Evolutionary conservation across 768 basidiomycete species (phyloP).

Genomic region (Suillus hirtellus): DNA sequence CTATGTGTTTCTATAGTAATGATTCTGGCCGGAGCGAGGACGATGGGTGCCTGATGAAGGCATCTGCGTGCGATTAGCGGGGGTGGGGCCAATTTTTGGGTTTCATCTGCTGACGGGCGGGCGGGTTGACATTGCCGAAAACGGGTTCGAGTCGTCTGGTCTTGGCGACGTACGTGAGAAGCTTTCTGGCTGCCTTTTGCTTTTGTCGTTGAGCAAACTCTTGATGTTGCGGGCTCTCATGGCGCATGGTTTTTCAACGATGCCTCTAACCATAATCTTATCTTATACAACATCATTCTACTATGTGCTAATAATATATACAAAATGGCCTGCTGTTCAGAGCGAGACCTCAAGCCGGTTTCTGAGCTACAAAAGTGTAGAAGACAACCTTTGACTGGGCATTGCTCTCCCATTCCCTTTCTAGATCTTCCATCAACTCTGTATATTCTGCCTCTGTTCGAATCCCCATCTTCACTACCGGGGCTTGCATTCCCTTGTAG

Average conservation of each 20-base stretch:
- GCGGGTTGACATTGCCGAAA: too few relatives aligned
- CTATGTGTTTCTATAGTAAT: too few relatives aligned
- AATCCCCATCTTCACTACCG: constrained; percentile 4
- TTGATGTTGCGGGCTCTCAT: neutral
- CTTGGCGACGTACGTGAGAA: too few relatives aligned
- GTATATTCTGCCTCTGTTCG: neutral
- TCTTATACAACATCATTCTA: neutral
- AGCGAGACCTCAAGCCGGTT: neutral
- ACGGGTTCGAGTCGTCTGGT: too few relatives aligned
- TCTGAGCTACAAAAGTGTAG: neutral
- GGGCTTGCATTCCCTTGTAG: neutral
- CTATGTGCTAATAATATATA: neutral
- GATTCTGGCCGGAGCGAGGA: too few relatives aligned
- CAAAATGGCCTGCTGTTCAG: neutral
- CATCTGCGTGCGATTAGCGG: too few relatives aligned
- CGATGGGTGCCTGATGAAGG: too few relatives aligned
- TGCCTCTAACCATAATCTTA: neutral
- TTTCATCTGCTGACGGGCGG: too few relatives aligned
- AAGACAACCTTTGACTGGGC: neutral
- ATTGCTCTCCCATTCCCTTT: constrained; percentile 2
- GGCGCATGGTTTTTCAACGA: neutral
- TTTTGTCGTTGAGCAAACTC: too few relatives aligned
- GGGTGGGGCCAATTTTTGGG: too few relatives aligned
- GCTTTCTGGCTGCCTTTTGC: too few relatives aligned
- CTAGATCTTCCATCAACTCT: neutral